Evolutionary conservation across 768 basidiomycete species (phyloP).

Genomic region (Tulasnella sp.): DNA sequence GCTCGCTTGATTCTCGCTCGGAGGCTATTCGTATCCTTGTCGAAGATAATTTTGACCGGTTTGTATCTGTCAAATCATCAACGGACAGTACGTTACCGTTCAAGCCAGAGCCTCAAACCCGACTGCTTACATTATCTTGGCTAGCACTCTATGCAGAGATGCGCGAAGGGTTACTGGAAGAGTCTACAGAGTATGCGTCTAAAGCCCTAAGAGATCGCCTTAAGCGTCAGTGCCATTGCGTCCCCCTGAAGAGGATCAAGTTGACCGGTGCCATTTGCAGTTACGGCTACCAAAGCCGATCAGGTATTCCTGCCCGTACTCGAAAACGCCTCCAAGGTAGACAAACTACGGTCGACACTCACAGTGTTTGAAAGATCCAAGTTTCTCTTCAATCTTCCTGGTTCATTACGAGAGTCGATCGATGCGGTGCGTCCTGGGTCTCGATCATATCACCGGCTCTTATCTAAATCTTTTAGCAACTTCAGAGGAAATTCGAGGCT

Average conservation of each 20-base stretch:
- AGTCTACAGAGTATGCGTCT: conserved; percentile 70
- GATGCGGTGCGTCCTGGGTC: conserved; percentile 52
- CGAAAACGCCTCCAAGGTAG: conserved; percentile 89
- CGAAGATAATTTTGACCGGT: conserved; percentile 95
- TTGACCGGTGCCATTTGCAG: conserved; percentile 32
- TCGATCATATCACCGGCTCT: not conserved
- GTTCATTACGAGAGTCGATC: conserved; percentile 75
- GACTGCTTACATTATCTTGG: not conserved
- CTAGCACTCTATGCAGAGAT: conserved; percentile 84
- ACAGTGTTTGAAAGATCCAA: conserved; percentile 94
- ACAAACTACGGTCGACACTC: conserved; percentile 82
- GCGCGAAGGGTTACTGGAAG: conserved; percentile 74
- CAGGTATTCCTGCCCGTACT: conserved; percentile 93
- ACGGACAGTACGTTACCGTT: conserved; percentile 60
- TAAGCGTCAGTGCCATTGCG: conserved; percentile 47
- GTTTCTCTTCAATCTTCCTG: conserved; percentile 98
- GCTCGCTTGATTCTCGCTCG: conserved; percentile 79
- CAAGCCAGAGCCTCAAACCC: not conserved
- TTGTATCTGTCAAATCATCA: conserved; percentile 92
- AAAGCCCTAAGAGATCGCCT: conserved; percentile 71
- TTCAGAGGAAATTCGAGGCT: conserved; percentile 82
- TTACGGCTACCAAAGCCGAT: conserved; percentile 83
- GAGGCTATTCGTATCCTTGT: conserved; percentile 92
- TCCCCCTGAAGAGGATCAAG: not conserved
- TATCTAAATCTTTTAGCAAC: not conserved